Evolutionary conservation across 441 rosid species (phyloP), one percentile per base, ranked within the genome.

Genomic region (Adansonia rubrostipa): DNA sequence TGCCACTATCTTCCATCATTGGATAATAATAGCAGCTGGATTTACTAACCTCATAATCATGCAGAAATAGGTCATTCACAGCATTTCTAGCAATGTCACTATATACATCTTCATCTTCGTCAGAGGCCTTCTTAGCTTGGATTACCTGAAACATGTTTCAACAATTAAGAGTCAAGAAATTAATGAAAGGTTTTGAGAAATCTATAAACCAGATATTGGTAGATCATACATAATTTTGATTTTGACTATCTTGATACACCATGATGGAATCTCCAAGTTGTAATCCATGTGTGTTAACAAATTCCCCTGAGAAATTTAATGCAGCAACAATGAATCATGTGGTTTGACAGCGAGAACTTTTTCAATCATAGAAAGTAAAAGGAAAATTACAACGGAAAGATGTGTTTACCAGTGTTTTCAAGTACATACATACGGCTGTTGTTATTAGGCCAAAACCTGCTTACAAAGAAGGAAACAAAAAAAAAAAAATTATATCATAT

Each of bases 371-470:
- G 28, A 24, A 24, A 24, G 28, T 10, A 8, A 22, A 19, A 9
- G 5, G 9, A 14, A 62, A 57, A 51, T 6, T 71, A 54, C n/a
- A 40, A 36, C 42, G 56, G 5, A 14, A 54, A 15, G 48, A 51
- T 0, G 19, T 45, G 15, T 45, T 2, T 88, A 96, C 99, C 99
- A 3, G 98, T 96, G 71, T 96, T 96, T 84, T 96, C 99, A 10
- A 96, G 92, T 54, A 96, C 98, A 60, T 96, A 94, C 98, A 96
- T 96, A 61, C 98, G 80, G 80, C 99, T 96, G 69, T 91, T 96
- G 92, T 96, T 96, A 74, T 94, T 94, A 24, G 99, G 99, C 98
- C 99, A 94, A 82, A 89, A 96, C 92, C 99, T 96, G 85, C 82
- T 76, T 67, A 74, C 6, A 63, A 42, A 50, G 74, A 60, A 24